phyloP scores from a whole-genome alignment of 2,329 filamentous ascomycete species.

The Fusarium domesticum region DNA sequence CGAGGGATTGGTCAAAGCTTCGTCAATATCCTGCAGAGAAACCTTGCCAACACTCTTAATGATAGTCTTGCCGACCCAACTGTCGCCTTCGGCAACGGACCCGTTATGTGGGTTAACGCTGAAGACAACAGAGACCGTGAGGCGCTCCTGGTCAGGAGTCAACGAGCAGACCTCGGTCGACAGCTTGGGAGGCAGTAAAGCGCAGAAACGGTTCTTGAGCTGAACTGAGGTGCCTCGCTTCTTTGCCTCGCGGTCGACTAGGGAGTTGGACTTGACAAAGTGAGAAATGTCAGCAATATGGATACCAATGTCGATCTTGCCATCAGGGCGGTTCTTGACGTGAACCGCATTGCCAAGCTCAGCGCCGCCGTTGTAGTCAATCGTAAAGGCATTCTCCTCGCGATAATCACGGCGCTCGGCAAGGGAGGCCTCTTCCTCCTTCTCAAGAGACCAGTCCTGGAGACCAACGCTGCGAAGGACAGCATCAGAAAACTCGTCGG shows the following conservation, averaged over 20 bases:
- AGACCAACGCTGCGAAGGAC: constrained; percentile 89
- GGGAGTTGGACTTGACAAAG: constrained; percentile 93
- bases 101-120: constrained; percentile 81
- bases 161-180: constrained; percentile 86
- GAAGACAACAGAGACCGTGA: constrained; percentile 92
- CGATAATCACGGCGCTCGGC: constrained; percentile 85
- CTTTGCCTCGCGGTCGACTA: constrained; percentile 95
- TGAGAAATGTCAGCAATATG: constrained; percentile 94
- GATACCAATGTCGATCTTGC: constrained; percentile 88
- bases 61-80: constrained; percentile 90
- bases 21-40: constrained; percentile 81
- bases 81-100: constrained; percentile 75
- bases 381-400: constrained; percentile 81
- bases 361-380: constrained; percentile 83
- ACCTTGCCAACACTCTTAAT: constrained; percentile 89
- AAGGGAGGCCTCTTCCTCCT: constrained; percentile 74
- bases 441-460: constrained; percentile 84
- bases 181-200: constrained; percentile 84
- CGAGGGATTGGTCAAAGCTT: constrained; percentile 64
- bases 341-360: constrained; percentile 93
- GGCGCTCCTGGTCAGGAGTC: constrained; percentile 79
- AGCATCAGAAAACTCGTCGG: constrained; percentile 95
- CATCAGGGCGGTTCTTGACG: constrained; percentile 78
- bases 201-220: constrained; percentile 80
- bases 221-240: constrained; percentile 97